These are phyloP conservation scores for Xylariaceae sp. DNA, from an alignment of 2,329 filamentous ascomycete genomes.

Conservation along the genomic window DNA sequence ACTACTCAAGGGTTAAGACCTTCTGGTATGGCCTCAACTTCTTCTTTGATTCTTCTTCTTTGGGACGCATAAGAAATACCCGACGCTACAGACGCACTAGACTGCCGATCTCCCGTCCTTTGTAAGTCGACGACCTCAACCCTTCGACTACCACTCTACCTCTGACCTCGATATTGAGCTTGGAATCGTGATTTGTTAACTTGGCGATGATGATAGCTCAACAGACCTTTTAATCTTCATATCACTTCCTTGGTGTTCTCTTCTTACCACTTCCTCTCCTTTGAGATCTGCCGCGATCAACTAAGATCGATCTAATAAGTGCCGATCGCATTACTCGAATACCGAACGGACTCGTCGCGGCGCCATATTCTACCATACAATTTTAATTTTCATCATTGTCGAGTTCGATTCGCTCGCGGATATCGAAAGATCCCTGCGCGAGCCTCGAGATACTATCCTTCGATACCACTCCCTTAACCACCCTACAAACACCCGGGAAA, in stretches of 20 bases:
- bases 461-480: no score
- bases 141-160: not conserved
- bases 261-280: no score
- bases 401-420: no score
- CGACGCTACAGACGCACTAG: not conserved
- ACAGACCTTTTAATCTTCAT: no score
- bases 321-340: conserved; percentile 4
- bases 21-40: not conserved
- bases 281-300: conserved; percentile 1
- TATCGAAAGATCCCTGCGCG: not conserved
- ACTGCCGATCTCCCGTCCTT: not conserved
- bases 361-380: not conserved
- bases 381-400: no score
- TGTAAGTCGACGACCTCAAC: not conserved
- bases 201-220: no score
- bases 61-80: not conserved
- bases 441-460: no score
- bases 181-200: no score
- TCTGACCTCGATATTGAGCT: no score
- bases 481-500: no score
- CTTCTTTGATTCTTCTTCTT: not conserved
- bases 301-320: conserved; percentile 3
- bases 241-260: no score
- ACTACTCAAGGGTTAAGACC: not conserved
- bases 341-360: conserved; percentile 3